These are phyloP conservation scores for Pneumocystis canis DNA, from an alignment of 1,139 yeast genomes.

Conservation along the genomic window DNA sequence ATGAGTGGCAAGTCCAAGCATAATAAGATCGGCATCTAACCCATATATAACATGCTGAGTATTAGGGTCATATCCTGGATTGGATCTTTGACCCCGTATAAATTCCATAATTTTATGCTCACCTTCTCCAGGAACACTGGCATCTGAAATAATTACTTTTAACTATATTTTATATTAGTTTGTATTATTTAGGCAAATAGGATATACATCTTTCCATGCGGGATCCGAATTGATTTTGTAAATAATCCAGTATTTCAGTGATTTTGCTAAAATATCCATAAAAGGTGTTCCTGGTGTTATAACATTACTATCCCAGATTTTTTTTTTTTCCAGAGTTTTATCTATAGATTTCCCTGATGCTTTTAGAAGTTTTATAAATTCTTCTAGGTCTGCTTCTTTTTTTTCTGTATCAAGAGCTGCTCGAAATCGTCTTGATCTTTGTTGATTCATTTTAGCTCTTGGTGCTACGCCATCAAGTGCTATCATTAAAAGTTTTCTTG, in stretches of 20 bases:
- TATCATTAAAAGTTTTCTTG: constrained; percentile 73
- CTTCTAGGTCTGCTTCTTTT: constrained; percentile 25
- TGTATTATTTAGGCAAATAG: neutral
- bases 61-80: constrained; percentile 63
- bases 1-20: constrained; percentile 91
- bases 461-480: constrained; percentile 99
- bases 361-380: constrained; percentile 35
- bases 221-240: constrained; percentile 81
- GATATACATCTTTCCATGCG: constrained; percentile 57
- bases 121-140: constrained; percentile 99
- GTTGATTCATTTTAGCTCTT: constrained; percentile 98
- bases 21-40: constrained; percentile 90
- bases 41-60: constrained; percentile 94
- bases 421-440: constrained; percentile 90
- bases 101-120: constrained; percentile 96
- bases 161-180: constrained; percentile 22
- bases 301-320: constrained; percentile 77
- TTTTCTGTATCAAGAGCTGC: constrained; percentile 84
- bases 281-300: constrained; percentile 98
- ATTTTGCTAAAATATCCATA: constrained; percentile 77
- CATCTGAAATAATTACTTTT: constrained; percentile 78
- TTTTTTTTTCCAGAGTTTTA: constrained; percentile 31
- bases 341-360: constrained; percentile 28
- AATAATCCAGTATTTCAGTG: constrained; percentile 78
- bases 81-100: constrained; percentile 67